Percentiles rank a stretch among this genome's conserved stretches.
These are phyloP conservation scores for Penicillium sp. DNA, from an alignment of 2,329 filamentous ascomycete species.

Conservation along the genomic window DNA sequence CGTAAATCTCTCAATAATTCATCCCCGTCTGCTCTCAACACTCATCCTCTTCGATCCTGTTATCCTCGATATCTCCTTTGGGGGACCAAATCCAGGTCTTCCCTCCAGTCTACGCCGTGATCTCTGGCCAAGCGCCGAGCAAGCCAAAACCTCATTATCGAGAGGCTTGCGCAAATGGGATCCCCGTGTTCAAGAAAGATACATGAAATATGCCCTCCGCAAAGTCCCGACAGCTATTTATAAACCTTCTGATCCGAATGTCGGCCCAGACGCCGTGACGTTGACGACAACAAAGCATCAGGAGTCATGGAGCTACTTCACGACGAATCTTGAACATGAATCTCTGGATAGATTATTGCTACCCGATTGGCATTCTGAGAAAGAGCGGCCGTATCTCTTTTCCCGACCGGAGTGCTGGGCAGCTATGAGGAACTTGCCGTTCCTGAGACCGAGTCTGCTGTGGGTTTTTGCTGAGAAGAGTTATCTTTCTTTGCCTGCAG, in stretches of 20 bases:
- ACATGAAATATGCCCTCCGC: conserved; percentile 8
- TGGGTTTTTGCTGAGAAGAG: conserved; percentile 24
- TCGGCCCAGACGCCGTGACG: conserved; percentile 13
- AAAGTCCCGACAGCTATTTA: conserved; percentile 12
- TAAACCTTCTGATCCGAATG: neutral
- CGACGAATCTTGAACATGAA: neutral
- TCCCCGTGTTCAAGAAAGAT: conserved; percentile 11
- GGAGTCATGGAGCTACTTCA: conserved; percentile 6
- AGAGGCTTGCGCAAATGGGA: conserved; percentile 14
- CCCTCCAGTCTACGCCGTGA: conserved; percentile 6
- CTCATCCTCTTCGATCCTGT: conserved; percentile 70
- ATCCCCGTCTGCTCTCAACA: conserved; percentile 73
- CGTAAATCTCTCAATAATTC: conserved; percentile 65
- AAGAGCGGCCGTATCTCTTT: conserved; percentile 7
- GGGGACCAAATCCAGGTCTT: conserved; percentile 1
- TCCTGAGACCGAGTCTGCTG: conserved; percentile 24
- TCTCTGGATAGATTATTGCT: conserved; percentile 12
- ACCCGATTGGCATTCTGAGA: conserved; percentile 15
- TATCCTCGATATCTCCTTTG: conserved; percentile 15
- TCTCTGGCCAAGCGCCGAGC: conserved; percentile 7
- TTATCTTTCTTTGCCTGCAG: conserved; percentile 11
- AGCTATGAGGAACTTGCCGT: conserved; percentile 19
- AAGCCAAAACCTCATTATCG: conserved; percentile 3
- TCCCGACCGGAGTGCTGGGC: conserved; percentile 18
- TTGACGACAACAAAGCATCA: conserved; percentile 22